Conservation (phyloP, 495 filamentous ascomycete genomes). For the Hapsidospora chrysogenum region DNA sequence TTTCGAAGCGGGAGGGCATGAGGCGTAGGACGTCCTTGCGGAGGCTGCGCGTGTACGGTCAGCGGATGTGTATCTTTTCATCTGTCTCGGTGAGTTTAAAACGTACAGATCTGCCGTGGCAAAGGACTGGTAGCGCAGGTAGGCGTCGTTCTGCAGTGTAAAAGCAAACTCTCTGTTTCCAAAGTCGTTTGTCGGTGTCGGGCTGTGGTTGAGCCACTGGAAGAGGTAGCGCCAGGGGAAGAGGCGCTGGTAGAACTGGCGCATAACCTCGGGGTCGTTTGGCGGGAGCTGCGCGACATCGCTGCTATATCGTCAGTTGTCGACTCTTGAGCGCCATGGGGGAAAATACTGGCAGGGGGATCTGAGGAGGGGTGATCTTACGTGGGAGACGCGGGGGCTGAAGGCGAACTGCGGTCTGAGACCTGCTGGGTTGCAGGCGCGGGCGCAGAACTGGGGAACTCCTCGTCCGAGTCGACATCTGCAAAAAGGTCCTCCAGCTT, state of each 20-base stretch:
- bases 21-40: slow-evolving; percentile 77
- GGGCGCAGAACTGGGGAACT: slow-evolving; percentile 41
- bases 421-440: slow-evolving; percentile 4
- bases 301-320: no score
- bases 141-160: slow-evolving; percentile 75
- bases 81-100: not conserved
- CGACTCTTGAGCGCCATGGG: no score
- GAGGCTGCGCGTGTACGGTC: slow-evolving; percentile 30
- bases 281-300: slow-evolving; percentile 8
- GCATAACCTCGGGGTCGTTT: slow-evolving; percentile 69
- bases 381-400: no score
- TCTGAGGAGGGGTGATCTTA: no score
- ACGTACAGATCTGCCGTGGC: slow-evolving; percentile 66
- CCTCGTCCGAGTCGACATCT: slow-evolving; percentile 61
- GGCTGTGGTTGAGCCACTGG: slow-evolving; percentile 94
- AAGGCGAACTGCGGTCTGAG: no score
- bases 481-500: slow-evolving; percentile 68
- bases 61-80: not conserved
- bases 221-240: slow-evolving; percentile 93
- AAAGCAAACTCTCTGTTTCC: slow-evolving; percentile 89
- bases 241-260: slow-evolving; percentile 84
- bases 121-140: slow-evolving; percentile 86
- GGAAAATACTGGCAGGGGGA: no score
- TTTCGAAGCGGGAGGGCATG: slow-evolving; percentile 90
- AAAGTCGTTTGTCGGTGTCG: slow-evolving; percentile 73